Evolutionary conservation across 257 asterid species (phyloP).

Genomic region (Salvia miltiorrhiza): DNA sequence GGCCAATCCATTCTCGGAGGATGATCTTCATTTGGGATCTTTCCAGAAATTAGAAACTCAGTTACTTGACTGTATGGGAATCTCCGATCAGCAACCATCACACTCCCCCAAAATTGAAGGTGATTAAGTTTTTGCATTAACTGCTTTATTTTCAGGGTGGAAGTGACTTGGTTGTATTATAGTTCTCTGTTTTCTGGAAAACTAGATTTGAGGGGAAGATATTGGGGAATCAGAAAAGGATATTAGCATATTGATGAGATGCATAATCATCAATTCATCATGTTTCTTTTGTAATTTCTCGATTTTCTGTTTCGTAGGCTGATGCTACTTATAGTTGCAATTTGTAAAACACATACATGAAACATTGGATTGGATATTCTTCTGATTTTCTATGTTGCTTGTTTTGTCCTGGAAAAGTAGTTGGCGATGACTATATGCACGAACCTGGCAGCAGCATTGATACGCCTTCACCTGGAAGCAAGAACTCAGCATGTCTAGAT

Average conservation of each 20-base stretch:
- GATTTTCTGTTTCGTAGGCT: not conserved
- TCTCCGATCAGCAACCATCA: not conserved
- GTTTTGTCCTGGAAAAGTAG: not conserved
- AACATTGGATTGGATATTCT: not conserved
- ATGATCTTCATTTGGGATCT: not conserved
- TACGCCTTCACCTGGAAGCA: not conserved
- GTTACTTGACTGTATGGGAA: not conserved
- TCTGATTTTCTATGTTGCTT: not conserved
- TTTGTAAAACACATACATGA: not conserved
- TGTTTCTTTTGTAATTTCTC: not conserved
- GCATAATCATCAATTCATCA: not conserved
- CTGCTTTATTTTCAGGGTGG: not conserved
- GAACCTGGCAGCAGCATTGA: not conserved
- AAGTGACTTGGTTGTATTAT: not conserved
- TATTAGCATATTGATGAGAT: not conserved
- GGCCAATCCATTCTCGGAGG: not conserved
- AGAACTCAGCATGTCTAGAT: not conserved
- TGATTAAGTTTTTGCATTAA: not conserved
- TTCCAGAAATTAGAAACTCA: slow-evolving; percentile 7
- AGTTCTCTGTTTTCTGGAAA: not conserved
- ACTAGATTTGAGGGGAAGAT: not conserved
- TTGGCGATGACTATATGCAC: not conserved
- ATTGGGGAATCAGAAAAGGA: not conserved
- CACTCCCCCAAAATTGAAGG: not conserved
- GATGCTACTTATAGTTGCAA: not conserved